These are phyloP conservation scores for Dittrichia graveolens DNA, from an alignment of 129 eudicot species.

Conservation along the genomic window DNA sequence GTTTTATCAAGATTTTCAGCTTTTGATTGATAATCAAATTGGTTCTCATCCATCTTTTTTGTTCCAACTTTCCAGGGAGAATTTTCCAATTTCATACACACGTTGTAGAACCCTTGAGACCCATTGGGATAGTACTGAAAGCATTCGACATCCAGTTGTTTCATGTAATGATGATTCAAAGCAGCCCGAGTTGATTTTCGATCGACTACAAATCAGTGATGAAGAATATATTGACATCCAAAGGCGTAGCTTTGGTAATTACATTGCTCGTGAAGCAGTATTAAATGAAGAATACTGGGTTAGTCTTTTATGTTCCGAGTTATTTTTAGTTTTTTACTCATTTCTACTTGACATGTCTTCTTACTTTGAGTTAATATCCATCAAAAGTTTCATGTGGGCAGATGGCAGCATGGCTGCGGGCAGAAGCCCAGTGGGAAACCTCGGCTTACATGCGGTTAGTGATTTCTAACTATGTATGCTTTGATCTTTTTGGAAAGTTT, in stretches of 20 bases:
- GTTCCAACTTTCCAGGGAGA: conserved; percentile 27
- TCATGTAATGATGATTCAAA: conserved; percentile 33
- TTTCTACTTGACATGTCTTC: background rate
- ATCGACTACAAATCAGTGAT: conserved; percentile 39
- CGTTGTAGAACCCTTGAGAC: conserved; percentile 43
- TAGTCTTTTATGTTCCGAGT: conserved; percentile 19
- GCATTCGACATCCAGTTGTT: conserved; percentile 38
- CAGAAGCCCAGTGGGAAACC: conserved; percentile 96
- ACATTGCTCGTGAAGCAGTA: conserved; percentile 71
- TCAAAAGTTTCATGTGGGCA: conserved; percentile 43
- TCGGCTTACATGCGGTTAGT: conserved; percentile 66
- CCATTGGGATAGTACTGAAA: conserved; percentile 41
- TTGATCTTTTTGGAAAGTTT: conserved; percentile 26
- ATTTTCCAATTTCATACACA: conserved; percentile 41
- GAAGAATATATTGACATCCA: conserved; percentile 37
- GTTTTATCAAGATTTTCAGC: conserved; percentile 14
- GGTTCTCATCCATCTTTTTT: conserved; percentile 8
- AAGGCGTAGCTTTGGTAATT: conserved; percentile 57
- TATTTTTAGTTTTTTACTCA: background rate
- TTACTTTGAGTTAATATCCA: conserved; percentile 19
- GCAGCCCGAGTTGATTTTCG: conserved; percentile 33
- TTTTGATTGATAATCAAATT: background rate
- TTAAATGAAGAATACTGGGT: conserved; percentile 93
- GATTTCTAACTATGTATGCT: conserved; percentile 7
- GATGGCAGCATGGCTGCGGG: conserved; percentile 95